These are phyloP conservation scores for Lasiodiplodia theobromae DNA, from an alignment of 2,329 filamentous ascomycete species.

Conservation along the genomic window DNA sequence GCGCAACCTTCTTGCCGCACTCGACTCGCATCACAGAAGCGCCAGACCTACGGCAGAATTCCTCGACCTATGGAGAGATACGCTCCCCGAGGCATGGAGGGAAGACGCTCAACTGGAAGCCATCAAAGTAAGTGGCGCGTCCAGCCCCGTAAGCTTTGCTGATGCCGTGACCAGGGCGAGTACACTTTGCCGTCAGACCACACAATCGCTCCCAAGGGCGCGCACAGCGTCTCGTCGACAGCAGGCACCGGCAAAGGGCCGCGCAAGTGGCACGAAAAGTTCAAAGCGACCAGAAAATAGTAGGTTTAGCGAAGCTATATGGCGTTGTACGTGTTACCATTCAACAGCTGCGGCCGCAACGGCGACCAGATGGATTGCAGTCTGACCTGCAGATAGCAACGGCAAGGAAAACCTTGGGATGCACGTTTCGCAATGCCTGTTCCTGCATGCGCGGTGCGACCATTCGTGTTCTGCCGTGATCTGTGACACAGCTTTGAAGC, in stretches of 20 bases:
- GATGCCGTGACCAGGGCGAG: constrained; percentile 29
- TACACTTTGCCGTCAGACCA: constrained; percentile 44
- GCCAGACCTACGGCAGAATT: constrained; percentile 44
- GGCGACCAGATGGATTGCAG: constrained; percentile 15
- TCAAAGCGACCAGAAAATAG: constrained; percentile 31
- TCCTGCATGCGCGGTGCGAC: constrained; percentile 26
- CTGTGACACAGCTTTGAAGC: constrained; percentile 17
- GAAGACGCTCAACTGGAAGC: constrained; percentile 42
- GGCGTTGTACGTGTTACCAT: constrained; percentile 17
- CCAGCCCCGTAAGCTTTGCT: background rate
- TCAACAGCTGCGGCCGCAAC: constrained; percentile 23
- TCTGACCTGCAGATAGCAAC: constrained; percentile 16
- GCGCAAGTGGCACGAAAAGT: constrained; percentile 51
- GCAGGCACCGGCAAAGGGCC: constrained; percentile 37
- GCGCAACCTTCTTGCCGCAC: constrained; percentile 40
- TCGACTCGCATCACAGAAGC: constrained; percentile 32
- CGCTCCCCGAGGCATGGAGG: constrained; percentile 47
- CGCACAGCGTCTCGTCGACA: constrained; percentile 20
- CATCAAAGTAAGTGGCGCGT: constrained; percentile 35
- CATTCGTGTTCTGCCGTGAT: constrained; percentile 17
- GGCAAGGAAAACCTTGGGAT: constrained; percentile 20
- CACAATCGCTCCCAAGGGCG: constrained; percentile 41
- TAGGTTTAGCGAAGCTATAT: constrained; percentile 21
- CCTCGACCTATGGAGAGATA: constrained; percentile 47
- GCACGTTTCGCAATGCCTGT: constrained; percentile 28